Conservation (phyloP, 1,139 yeast species). For the Diutina pseudorugosa region DNA sequence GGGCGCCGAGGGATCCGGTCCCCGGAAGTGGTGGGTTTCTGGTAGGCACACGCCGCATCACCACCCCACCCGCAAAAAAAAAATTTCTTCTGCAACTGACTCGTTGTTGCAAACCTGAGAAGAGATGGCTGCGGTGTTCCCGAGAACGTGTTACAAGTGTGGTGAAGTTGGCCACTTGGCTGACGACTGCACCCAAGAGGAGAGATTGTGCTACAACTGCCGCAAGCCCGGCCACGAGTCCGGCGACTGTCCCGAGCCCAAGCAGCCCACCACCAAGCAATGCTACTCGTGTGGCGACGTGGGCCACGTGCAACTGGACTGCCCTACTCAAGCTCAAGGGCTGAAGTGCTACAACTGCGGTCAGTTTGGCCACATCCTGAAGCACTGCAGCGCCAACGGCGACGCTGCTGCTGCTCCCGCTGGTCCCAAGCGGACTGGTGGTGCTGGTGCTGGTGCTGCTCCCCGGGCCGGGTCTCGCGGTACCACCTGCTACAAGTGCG, state of each 20-base stretch:
- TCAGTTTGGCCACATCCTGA: slow-evolving; percentile 73
- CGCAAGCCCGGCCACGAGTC: slow-evolving; percentile 86
- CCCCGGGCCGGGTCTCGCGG: slow-evolving; percentile 29
- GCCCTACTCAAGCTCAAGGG: slow-evolving; percentile 36
- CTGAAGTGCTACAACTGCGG: slow-evolving; percentile 47
- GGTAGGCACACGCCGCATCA: neutral
- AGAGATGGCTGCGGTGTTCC: slow-evolving; percentile 27
- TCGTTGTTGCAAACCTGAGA: neutral
- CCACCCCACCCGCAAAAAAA: neutral
- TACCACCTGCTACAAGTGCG: slow-evolving; percentile 81
- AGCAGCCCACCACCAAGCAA: slow-evolving; percentile 71
- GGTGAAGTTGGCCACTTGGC: slow-evolving; percentile 91
- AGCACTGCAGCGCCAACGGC: slow-evolving; percentile 44
- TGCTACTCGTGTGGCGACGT: slow-evolving; percentile 78
- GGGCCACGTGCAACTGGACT: slow-evolving; percentile 61
- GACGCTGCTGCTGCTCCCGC: slow-evolving; percentile 10
- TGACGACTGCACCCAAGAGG: slow-evolving; percentile 71
- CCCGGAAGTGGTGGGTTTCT: neutral
- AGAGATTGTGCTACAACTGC: slow-evolving; percentile 88
- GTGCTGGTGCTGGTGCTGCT: neutral
- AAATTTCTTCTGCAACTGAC: neutral
- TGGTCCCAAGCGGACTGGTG: slow-evolving; percentile 10
- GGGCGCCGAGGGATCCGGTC: no score
- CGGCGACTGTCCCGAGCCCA: slow-evolving; percentile 77
- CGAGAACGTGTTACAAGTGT: slow-evolving; percentile 84